These are phyloP conservation scores for Leucogyrophana mollusca DNA, from an alignment of 768 basidiomycete species.

Conservation along the genomic window DNA sequence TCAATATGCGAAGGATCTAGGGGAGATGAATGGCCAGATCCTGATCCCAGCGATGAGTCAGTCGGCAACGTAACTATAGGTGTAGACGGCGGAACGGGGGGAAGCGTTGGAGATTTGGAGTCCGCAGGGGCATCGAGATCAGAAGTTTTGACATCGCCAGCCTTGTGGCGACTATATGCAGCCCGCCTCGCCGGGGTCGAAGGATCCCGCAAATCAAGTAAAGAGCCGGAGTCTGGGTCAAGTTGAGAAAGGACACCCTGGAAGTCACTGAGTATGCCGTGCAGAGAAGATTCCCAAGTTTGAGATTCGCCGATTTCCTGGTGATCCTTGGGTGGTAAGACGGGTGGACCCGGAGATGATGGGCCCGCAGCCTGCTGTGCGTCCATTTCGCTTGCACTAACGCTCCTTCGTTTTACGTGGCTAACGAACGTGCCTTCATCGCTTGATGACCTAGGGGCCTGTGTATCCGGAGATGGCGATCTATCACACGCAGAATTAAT, in stretches of 20 bases:
- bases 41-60: conserved; percentile 18
- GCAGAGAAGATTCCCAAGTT: conserved; percentile 47
- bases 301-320: conserved; percentile 19
- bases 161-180: conserved; percentile 34
- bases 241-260: conserved; percentile 69
- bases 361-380: conserved; percentile 42
- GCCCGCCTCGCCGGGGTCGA: conserved; percentile 52
- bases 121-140: conserved; percentile 3
- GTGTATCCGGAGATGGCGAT: conserved; percentile 29
- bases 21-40: conserved; percentile 37
- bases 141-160: conserved; percentile 25
- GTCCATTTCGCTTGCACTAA: conserved; percentile 71
- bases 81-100: conserved; percentile 13
- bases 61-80: conserved; percentile 25
- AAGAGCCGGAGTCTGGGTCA: conserved; percentile 50
- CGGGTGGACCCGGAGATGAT: conserved; percentile 35
- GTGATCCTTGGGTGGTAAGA: conserved; percentile 33
- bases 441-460: conserved; percentile 20
- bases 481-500: conserved; percentile 37
- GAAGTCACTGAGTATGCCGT: conserved; percentile 70
- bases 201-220: conserved; percentile 66
- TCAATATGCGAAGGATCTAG: conserved; percentile 43
- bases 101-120: conserved; percentile 18
- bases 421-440: conserved; percentile 27
- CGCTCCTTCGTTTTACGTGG: conserved; percentile 59